Evolutionary conservation across 2,329 filamentous ascomycete genomes (phyloP), one percentile per base, ranked within the genome.

Genomic region (Stachybotrys elegans): DNA sequence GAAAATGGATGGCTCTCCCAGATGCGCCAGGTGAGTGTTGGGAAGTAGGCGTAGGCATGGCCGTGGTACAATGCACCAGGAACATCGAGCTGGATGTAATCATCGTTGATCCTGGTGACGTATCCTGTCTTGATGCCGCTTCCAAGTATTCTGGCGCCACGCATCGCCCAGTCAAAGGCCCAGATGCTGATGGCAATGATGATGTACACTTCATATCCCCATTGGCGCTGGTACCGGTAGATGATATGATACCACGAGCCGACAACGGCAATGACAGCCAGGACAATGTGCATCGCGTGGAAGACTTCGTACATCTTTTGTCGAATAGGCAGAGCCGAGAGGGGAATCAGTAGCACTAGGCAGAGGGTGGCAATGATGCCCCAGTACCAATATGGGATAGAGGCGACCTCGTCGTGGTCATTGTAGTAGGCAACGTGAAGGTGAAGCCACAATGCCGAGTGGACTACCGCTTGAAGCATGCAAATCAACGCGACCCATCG

Each of bases 401-500:
- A 16, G 35, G 35, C 35, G n/a, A 38, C 35, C 35, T 38, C 35
- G 35, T 19, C 21, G 35, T 38, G 35, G 35, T 38, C 35, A 6
- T 21, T 11, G 17, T 22, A 20, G 16, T 20, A 38, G 35, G 35
- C 35, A 20, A 38, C 35, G 35, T 38, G 35, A 0, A 63, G 48
- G 4, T 58, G 50, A 0, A 75, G 58, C 27, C 61, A 65, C 14
- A 72, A 52, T n/a, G 70, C 55, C 1, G 66, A 68, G 55, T 79
- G 76, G 0, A 78, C 37, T 8, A 68, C 53, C 1, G 67, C 70
- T 38, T 79, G 65, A 0, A 76, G 36, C 2, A 66, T 65, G 21
- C 61, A 67, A 7, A 78, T 58, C 19, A 64, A 56, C 1, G 72
- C 73, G 2, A 73, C 56, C 71, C 71, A 76, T 11, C 72, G 63